Conservation (phyloP, 2,329 filamentous ascomycete species). For the Cladosporium oxysporum region DNA sequence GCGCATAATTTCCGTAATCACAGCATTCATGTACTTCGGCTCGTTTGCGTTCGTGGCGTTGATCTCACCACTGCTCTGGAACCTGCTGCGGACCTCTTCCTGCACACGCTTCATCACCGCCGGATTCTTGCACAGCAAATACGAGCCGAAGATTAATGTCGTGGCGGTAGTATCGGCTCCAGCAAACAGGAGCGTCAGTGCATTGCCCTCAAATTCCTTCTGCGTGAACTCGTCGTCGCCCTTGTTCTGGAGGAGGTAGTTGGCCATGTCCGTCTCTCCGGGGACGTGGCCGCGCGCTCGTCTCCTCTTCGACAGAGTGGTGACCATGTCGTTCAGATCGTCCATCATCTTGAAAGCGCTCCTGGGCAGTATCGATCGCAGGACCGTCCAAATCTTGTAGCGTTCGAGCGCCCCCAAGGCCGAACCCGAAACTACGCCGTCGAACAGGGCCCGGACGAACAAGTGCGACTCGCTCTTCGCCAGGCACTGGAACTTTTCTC, state of each 20-base stretch:
- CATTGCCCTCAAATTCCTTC: slow-evolving; percentile 34
- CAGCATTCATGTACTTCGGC: slow-evolving; percentile 44
- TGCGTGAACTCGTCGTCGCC: slow-evolving; percentile 30
- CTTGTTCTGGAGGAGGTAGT: slow-evolving; percentile 23
- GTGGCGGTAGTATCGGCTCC: slow-evolving; percentile 39
- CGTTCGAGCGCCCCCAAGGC: slow-evolving; percentile 13
- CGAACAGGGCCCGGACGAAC: slow-evolving; percentile 6
- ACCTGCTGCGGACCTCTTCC: slow-evolving; percentile 45
- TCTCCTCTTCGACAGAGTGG: slow-evolving; percentile 3
- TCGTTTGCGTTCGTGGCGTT: slow-evolving; percentile 26
- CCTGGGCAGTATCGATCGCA: slow-evolving; percentile 18
- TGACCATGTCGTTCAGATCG: background rate
- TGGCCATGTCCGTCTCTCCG: slow-evolving; percentile 13
- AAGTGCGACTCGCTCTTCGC: slow-evolving; percentile 9
- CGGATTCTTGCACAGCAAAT: slow-evolving; percentile 28
- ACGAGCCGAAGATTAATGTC: slow-evolving; percentile 31
- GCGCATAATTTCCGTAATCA: slow-evolving; percentile 48
- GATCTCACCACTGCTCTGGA: slow-evolving; percentile 36
- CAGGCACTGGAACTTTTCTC: slow-evolving; percentile 22
- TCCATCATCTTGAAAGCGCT: slow-evolving; percentile 19
- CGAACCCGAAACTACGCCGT: background rate
- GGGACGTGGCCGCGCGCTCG: slow-evolving; percentile 8
- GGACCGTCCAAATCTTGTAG: slow-evolving; percentile 19
- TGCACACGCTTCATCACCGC: slow-evolving; percentile 40
- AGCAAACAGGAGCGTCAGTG: slow-evolving; percentile 33